phyloP scores from a whole-genome alignment of 768 basidiomycete species.

The Podaxis pistillaris region DNA sequence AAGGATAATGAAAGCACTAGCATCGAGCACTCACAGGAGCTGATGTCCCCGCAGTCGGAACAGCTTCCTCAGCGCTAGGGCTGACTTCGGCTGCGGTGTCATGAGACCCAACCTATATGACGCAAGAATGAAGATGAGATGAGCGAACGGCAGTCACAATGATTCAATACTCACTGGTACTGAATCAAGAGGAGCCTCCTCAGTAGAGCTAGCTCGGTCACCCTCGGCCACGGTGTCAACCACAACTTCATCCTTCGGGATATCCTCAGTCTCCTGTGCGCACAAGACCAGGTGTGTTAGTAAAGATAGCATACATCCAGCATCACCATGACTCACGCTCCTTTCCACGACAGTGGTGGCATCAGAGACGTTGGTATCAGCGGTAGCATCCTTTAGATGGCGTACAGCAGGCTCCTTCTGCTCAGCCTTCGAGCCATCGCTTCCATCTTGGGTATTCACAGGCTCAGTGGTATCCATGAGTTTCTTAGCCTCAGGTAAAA shows the following conservation, averaged over 20 bases:
- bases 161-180: neutral
- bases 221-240: neutral
- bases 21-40: neutral
- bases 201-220: neutral
- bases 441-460: neutral
- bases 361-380: constrained; percentile 1
- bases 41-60: neutral
- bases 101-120: neutral
- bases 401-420: neutral
- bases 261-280: neutral
- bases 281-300: neutral
- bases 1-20: neutral
- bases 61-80: constrained; percentile 6
- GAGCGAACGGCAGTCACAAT: constrained; percentile 3
- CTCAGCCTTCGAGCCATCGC: neutral
- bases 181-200: neutral
- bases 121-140: constrained; percentile 2
- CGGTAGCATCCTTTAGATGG: constrained; percentile 7
- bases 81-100: neutral
- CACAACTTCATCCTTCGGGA: constrained; percentile 5
- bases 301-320: neutral
- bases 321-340: neutral
- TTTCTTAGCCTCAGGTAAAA: neutral
- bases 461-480: neutral
- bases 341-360: neutral